Evolutionary conservation across 1,284 basidiomycete species (phyloP), one percentile per base, ranked within the genome.

Genomic region (Ustanciosporium gigantosporum): DNA sequence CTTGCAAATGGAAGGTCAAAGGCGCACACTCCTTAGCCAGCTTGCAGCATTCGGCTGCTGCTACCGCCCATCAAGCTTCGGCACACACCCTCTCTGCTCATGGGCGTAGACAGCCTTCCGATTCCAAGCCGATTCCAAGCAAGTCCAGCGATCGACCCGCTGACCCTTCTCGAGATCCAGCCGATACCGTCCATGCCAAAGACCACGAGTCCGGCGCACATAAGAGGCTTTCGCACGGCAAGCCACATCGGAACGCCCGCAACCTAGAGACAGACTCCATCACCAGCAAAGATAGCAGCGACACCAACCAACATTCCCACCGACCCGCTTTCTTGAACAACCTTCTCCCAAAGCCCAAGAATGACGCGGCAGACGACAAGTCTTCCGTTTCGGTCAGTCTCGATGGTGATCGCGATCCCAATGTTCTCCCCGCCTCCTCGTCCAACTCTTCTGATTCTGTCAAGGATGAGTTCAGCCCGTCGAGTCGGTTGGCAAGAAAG

Each of bases 1-100:
- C 82, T 14, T 83, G 87, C 29, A 82, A 83, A 38, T 90, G 88
- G 88, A 86, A 85, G 74, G 83, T 90, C 79, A 87, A 86, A 79
- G 82, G 85, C 60, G 84, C 84, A 1, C 58, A 74, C 44, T 55
- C 61, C 15, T 41, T 70, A 8, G 44, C 53, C 16, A 60, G 45
- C 23, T 39, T 70, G 21, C 57, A 66, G 35, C 55, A 65, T 25
- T 41, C 61, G 6, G 46, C 61, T 5, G 50, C 56, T 5, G 59
- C 59, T 14, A 52, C 52, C n/a, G 41, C 51, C 1, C 59, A 62
- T 21, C 59, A 62, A 36, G 31, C 39, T 8, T 34, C 52, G 14
- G 36, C 52, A 6, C 52, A 48, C n/a, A 39, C 36, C 24, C 37
- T 47, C 9, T 42, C 46, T 1, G 36, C 20, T 17, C 37, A 39